Base-by-base conservation (phyloP, 768 basidiomycete species). In the Tephrocybe rancida region DNA sequence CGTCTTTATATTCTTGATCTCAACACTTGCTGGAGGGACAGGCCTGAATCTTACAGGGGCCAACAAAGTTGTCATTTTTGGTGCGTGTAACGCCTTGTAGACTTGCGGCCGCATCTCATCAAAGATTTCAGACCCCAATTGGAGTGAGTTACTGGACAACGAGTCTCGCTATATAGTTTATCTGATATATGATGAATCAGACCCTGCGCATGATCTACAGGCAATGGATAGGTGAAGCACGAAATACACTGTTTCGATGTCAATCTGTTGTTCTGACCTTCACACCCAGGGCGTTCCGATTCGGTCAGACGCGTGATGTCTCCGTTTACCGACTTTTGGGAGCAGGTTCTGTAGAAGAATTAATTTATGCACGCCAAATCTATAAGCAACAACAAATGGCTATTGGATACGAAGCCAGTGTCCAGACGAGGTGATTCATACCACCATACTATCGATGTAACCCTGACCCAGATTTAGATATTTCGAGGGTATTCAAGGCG, bases 381-480 rank as follows among this genome's bases (percentile, higher is more conserved):
- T 95, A 95, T 71, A 95, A 95, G 66, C 92, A 94, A 58, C 94
- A 95, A 64, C 90, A 92, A 63, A 93, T 93, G 90, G 84, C 84
- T n/a, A 92, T 93, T 42, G 92, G 85, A 0, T 95, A 95, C 65
- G 82, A 88, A 56, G 88, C 88, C 1, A 91, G 88, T 60, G 73
- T 90, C 8, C 92, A 94, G 62, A 92, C 92, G 0, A 80, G 91
- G 86, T 86, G 21, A 62, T 25, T 37, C 7, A 18, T 25, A 10
- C 21, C 29, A 21, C 1, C 21, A 2, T 26, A 27, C 25, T 1
- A n/a, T 37, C 10, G 6, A 8, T 45, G 18, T 11, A n/a, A 37
- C 18, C 9, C 32, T 35, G 6, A 37, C 24, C 7, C 14, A 44
- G 5, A 25, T 34, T 13, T 45, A 90, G 90, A 50, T 88, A 90